Evolutionary conservation across 2,329 filamentous ascomycete species (phyloP), one percentile per base, ranked within the genome.

Genomic region (Pseudocercospora cruenta): DNA sequence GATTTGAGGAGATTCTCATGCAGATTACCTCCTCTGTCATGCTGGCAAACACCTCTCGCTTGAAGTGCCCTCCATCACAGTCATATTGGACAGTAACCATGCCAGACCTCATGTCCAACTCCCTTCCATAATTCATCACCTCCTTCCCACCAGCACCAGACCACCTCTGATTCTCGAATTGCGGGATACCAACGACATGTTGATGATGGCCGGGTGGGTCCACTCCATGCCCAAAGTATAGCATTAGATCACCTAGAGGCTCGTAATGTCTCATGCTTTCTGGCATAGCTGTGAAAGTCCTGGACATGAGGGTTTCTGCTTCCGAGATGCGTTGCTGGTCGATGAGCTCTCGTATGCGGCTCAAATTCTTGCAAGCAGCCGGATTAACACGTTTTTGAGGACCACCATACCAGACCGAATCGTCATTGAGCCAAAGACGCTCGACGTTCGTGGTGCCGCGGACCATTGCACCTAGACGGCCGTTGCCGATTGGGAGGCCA

Each of bases 361-460:
- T 24, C 24, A 64, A 31, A 9, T 60, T 36, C 49, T 64, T 57
- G 2, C 57, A 8, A 21, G 65, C 65, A 24, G 58, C 65, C 12
- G 43, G 61, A 24, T 67, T 67, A 47, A 67, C 47, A 6, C 65
- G 54, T 31, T 64, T 24, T 16, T 64, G 55, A 9, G 54, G 59
- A 10, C 54, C 61, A 26, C 65, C 65, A 14, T 62, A 67, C 65
- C 65, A 67, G 22, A 67, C 58, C 16, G 61, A 64, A 39, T 67
- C 65, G 47, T 67, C 65, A 24, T 67, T 67, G 10, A 67, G 39
- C 55, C 59, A 61, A 33, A 67, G 55, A 22, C 58, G 43, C 43
- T 67, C 65, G 19, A 45, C 43, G 14, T 49, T 58, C 1, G 63
- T 59, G 28, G 58, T 64, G 21, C 65, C 65, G 4, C 39, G 62